These are phyloP conservation scores for Euphrasia arctica DNA, from an alignment of 305 asterid species.

Conservation along the genomic window DNA sequence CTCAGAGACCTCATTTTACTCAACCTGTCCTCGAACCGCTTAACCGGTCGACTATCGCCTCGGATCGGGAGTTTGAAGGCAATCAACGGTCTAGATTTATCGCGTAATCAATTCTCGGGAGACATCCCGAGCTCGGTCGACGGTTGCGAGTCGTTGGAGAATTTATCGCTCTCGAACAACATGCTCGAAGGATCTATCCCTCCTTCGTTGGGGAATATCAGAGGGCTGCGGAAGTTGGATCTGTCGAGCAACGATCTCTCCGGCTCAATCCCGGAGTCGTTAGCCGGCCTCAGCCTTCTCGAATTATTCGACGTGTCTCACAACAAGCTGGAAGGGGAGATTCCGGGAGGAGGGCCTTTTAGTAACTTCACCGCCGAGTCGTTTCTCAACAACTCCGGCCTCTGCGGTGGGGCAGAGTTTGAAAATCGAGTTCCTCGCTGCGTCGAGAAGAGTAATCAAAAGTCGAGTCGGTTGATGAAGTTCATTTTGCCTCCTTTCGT, in stretches of 20 bases:
- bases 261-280: constrained; percentile 24
- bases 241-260: constrained; percentile 26
- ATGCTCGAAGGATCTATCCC: constrained; percentile 15
- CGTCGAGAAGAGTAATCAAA: background rate
- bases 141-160: constrained; percentile 16
- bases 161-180: constrained; percentile 14
- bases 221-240: background rate
- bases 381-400: background rate
- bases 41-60: constrained; percentile 18
- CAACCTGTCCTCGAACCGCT: constrained; percentile 20
- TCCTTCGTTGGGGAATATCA: constrained; percentile 1
- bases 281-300: constrained; percentile 21
- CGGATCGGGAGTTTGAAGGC: constrained; percentile 20
- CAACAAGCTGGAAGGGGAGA: constrained; percentile 25
- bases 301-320: constrained; percentile 13
- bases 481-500: background rate
- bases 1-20: constrained; percentile 18
- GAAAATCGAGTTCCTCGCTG: background rate
- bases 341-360: constrained; percentile 21
- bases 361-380: constrained; percentile 5
- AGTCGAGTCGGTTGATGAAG: background rate
- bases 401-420: background rate
- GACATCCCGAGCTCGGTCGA: constrained; percentile 15
- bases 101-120: constrained; percentile 18
- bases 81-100: constrained; percentile 3